phyloP scores from a whole-genome alignment of 164 flowering plant genomes.

The Vitis labrusca region DNA sequence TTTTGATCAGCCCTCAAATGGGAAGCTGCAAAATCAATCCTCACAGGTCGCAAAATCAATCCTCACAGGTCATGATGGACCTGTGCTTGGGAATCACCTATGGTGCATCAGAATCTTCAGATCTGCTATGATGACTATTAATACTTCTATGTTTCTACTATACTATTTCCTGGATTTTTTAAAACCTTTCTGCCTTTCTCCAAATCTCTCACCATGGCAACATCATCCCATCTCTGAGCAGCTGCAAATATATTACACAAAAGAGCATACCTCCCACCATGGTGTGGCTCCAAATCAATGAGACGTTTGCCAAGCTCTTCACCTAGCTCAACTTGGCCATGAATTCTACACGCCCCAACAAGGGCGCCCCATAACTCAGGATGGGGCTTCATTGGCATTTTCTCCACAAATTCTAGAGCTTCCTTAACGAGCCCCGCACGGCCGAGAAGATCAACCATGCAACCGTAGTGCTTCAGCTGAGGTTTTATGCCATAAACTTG shows the following conservation, averaged over 20 bases:
- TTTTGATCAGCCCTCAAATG: too few relatives aligned
- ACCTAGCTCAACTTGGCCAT: slow-evolving; percentile 31
- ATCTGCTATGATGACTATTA: too few relatives aligned
- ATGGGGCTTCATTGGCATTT: slow-evolving; percentile 30
- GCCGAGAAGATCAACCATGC: slow-evolving; percentile 43
- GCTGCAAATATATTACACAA: slow-evolving; percentile 31
- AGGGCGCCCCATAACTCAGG: slow-evolving; percentile 40
- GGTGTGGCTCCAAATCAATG: slow-evolving; percentile 32
- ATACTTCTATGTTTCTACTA: background rate
- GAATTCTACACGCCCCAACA: slow-evolving; percentile 37
- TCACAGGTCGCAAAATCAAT: too few relatives aligned
- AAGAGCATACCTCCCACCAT: slow-evolving; percentile 33
- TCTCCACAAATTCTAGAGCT: slow-evolving; percentile 29
- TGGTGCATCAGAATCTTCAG: too few relatives aligned
- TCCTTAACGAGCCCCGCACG: slow-evolving; percentile 34
- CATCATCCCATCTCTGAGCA: slow-evolving; percentile 35
- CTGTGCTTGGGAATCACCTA: too few relatives aligned
- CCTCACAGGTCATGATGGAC: too few relatives aligned
- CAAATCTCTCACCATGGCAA: slow-evolving; percentile 20
- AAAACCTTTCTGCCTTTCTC: slow-evolving; percentile 27
- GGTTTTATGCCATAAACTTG: slow-evolving; percentile 23
- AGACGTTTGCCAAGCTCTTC: slow-evolving; percentile 28
- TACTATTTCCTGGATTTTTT: slow-evolving; percentile 34
- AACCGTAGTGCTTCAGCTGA: slow-evolving; percentile 30
- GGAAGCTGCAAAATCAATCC: too few relatives aligned